Evolutionary conservation across 2,329 filamentous ascomycete species (phyloP).

Genomic region (Colletotrichum orchidophilum): DNA sequence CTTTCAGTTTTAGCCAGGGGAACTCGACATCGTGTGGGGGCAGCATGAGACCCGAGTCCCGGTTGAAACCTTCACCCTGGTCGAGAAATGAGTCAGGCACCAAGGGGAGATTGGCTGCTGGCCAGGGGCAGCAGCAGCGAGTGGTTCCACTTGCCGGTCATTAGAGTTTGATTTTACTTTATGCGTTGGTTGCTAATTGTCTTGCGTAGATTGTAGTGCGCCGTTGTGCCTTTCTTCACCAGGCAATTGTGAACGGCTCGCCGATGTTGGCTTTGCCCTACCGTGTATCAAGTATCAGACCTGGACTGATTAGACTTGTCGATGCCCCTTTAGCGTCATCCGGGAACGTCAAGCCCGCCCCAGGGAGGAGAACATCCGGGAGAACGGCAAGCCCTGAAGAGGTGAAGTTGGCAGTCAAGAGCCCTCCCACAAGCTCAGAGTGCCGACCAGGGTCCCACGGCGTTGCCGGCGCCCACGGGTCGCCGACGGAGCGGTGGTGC

Average conservation of each 20-base stretch:
- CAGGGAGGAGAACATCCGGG: background rate
- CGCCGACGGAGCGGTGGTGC: conserved; percentile 20
- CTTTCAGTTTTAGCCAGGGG: conserved; percentile 15
- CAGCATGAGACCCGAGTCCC: conserved; percentile 17
- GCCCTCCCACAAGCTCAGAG: conserved; percentile 28
- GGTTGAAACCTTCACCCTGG: conserved; percentile 29
- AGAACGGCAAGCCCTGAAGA: background rate
- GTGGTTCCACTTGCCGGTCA: conserved; percentile 30
- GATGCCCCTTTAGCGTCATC: background rate
- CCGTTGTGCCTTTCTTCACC: conserved; percentile 17
- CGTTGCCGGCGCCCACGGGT: conserved; percentile 7
- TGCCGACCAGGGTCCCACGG: conserved; percentile 20
- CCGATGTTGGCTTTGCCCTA: background rate
- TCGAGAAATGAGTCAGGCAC: conserved; percentile 28
- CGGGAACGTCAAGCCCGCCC: background rate
- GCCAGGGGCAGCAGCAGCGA: conserved; percentile 9
- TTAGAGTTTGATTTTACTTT: conserved; percentile 33
- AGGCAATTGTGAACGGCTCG: background rate
- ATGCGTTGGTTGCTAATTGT: conserved; percentile 27
- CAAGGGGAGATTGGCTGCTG: conserved; percentile 18
- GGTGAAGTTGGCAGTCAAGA: conserved; percentile 4
- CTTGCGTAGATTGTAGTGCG: conserved; percentile 11
- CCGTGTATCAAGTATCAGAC: background rate
- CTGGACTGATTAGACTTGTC: background rate
- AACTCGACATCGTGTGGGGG: conserved; percentile 14